phyloP scores from a whole-genome alignment of 1,284 basidiomycete species.

The Limonomyces culmigenus region DNA sequence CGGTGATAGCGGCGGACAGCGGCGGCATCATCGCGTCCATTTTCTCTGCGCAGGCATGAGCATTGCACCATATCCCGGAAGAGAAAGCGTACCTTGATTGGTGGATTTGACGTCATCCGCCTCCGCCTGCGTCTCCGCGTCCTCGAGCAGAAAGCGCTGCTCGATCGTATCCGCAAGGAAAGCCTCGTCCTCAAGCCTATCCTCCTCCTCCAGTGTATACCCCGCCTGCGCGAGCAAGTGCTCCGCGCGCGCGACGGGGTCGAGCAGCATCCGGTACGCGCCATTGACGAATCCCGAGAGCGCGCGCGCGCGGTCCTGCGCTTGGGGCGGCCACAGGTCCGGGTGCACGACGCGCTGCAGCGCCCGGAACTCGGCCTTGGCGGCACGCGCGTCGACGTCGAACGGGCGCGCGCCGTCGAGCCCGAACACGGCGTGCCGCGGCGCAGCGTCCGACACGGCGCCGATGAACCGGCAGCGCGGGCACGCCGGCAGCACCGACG shows the following conservation, averaged over 20 bases:
- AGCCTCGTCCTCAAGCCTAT: conserved; percentile 55
- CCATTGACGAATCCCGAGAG: conserved; percentile 62
- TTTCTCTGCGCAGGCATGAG: no score
- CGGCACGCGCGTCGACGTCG: conserved; percentile 29
- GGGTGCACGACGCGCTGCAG: conserved; percentile 69
- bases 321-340: conserved; percentile 47
- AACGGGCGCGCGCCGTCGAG: conserved; percentile 48
- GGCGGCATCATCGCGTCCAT: no score
- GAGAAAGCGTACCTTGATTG: conserved; percentile 57
- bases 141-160: conserved; percentile 65
- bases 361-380: conserved; percentile 46
- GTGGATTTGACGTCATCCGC: conserved; percentile 33
- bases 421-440: conserved; percentile 47
- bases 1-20: no score
- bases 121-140: conserved; percentile 30
- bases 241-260: conserved; percentile 48
- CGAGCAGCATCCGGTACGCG: conserved; percentile 52
- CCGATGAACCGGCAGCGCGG: conserved; percentile 46
- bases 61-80: no score
- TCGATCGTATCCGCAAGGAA: conserved; percentile 75
- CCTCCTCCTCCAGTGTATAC: conserved; percentile 48
- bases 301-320: conserved; percentile 28
- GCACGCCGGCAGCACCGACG: conserved; percentile 52
- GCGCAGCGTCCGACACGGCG: conserved; percentile 28
- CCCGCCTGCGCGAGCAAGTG: conserved; percentile 58